Percentiles rank a stretch among this genome's conserved stretches.
phyloP scores from a whole-genome alignment of 2,329 filamentous ascomycete genomes.

The Apiospora kogelbergensis region DNA sequence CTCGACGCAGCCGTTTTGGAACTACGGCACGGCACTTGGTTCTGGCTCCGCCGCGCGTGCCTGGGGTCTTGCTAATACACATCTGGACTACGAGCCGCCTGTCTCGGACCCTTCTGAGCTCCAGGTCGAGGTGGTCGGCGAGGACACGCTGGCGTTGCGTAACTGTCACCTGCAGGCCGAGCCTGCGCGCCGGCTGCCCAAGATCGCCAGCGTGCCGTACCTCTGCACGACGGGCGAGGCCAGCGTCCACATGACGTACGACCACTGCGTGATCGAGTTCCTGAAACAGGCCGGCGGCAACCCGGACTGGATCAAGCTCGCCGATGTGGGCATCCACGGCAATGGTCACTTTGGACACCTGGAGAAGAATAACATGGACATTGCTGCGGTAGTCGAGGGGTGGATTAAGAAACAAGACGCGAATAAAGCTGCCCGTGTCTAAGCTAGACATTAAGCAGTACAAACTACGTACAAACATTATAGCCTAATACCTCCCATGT shows the following conservation, averaged over 20 bases:
- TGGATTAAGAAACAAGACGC: slow-evolving; percentile 16
- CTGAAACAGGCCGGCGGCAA: slow-evolving; percentile 46
- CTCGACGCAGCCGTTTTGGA: slow-evolving; percentile 28
- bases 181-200: slow-evolving; percentile 38
- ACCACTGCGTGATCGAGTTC: slow-evolving; percentile 52
- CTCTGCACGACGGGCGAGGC: slow-evolving; percentile 49
- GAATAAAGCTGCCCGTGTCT: slow-evolving; percentile 1
- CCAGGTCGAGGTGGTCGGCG: slow-evolving; percentile 24
- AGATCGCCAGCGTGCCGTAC: slow-evolving; percentile 44
- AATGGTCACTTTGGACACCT: slow-evolving; percentile 52
- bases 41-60: slow-evolving; percentile 19
- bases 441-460: neutral
- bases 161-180: slow-evolving; percentile 29
- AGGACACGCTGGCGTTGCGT: slow-evolving; percentile 20
- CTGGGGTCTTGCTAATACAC: slow-evolving; percentile 29
- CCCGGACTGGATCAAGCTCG: slow-evolving; percentile 44
- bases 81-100: slow-evolving; percentile 30
- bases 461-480: no score
- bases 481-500: neutral
- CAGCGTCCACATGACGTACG: slow-evolving; percentile 51
- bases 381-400: slow-evolving; percentile 61
- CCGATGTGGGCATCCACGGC: slow-evolving; percentile 44
- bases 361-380: slow-evolving; percentile 53
- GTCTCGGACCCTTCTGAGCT: slow-evolving; percentile 25
- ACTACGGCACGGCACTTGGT: slow-evolving; percentile 20